These are phyloP conservation scores for Periconia macrospinosa DNA, from an alignment of 2,329 filamentous ascomycete species.

Conservation along the genomic window DNA sequence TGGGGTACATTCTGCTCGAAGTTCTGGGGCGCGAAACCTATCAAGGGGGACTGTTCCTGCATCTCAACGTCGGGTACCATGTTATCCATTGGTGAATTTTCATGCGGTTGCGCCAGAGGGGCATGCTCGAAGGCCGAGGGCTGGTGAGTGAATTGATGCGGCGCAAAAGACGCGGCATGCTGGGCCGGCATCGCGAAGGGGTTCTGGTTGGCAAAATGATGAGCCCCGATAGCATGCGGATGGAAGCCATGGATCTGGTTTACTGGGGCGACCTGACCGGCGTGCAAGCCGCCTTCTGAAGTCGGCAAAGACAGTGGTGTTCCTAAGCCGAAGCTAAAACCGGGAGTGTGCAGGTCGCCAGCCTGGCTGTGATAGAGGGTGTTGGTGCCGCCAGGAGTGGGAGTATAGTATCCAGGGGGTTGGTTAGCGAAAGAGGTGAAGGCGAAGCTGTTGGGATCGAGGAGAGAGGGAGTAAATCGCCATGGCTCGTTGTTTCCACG, in stretches of 20 bases:
- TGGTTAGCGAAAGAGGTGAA: constrained; percentile 81
- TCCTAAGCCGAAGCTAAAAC: constrained; percentile 70
- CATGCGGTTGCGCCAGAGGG: constrained; percentile 68
- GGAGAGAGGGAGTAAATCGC: constrained; percentile 83
- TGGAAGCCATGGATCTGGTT: constrained; percentile 69
- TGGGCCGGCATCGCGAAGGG: constrained; percentile 64
- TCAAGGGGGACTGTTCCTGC: constrained; percentile 62
- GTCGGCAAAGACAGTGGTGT: constrained; percentile 83
- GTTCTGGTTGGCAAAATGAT: constrained; percentile 65
- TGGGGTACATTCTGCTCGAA: constrained; percentile 42
- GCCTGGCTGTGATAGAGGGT: constrained; percentile 81
- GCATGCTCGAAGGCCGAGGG: constrained; percentile 72
- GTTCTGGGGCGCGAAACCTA: constrained; percentile 57
- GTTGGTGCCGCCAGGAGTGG: constrained; percentile 79
- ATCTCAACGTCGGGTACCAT: constrained; percentile 60
- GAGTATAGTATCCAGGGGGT: constrained; percentile 81
- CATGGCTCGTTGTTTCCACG: constrained; percentile 78
- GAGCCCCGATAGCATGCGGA: constrained; percentile 39
- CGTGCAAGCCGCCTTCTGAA: constrained; percentile 66
- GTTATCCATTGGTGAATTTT: constrained; percentile 67
- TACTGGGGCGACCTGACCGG: constrained; percentile 50
- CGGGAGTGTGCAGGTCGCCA: constrained; percentile 84
- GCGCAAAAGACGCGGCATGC: constrained; percentile 63
- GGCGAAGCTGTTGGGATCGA: constrained; percentile 82
- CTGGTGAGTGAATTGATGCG: constrained; percentile 78